Percentiles rank a stretch among this genome's conserved stretches.
Evolutionary conservation across 257 asterid species (phyloP).

Genomic region (Handroanthus guayacan): DNA sequence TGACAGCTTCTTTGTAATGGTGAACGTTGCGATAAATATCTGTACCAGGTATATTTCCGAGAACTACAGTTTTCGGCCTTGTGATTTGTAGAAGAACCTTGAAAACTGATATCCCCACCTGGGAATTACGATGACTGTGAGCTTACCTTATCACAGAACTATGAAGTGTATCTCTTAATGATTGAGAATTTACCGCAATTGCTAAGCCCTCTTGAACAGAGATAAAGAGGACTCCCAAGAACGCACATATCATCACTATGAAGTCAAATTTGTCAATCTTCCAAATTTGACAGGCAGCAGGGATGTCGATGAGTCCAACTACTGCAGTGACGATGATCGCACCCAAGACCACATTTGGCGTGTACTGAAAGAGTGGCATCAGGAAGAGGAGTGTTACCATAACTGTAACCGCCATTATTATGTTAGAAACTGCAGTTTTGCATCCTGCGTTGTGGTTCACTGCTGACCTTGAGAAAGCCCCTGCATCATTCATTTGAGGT

Average conservation of each 20-base stretch:
- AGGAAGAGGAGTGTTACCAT: constrained; percentile 90
- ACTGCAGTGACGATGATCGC: constrained; percentile 91
- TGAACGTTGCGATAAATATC: constrained; percentile 73
- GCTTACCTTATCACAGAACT: not conserved
- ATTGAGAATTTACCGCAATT: constrained; percentile 59
- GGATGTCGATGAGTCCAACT: constrained; percentile 77
- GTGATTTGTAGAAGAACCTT: constrained; percentile 77
- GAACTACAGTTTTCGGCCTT: constrained; percentile 78
- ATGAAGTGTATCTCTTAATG: not conserved
- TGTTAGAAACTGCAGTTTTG: constrained; percentile 82
- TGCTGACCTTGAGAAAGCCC: constrained; percentile 90
- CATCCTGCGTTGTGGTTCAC: constrained; percentile 96
- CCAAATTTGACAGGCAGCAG: constrained; percentile 86
- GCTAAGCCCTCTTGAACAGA: constrained; percentile 89
- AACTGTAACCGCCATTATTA: constrained; percentile 79
- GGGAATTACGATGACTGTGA: constrained; percentile 2
- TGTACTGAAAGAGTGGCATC: constrained; percentile 91
- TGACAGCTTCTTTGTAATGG: constrained; percentile 72
- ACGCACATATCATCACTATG: constrained; percentile 70
- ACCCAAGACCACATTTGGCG: constrained; percentile 84
- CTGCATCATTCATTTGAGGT: constrained; percentile 40
- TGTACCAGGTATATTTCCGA: constrained; percentile 82
- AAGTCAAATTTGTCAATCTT: constrained; percentile 83
- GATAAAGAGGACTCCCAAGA: constrained; percentile 79
- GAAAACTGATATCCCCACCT: constrained; percentile 83